These are phyloP conservation scores for Termitomyces sp. DNA, from an alignment of 768 basidiomycete genomes.

Conservation along the genomic window DNA sequence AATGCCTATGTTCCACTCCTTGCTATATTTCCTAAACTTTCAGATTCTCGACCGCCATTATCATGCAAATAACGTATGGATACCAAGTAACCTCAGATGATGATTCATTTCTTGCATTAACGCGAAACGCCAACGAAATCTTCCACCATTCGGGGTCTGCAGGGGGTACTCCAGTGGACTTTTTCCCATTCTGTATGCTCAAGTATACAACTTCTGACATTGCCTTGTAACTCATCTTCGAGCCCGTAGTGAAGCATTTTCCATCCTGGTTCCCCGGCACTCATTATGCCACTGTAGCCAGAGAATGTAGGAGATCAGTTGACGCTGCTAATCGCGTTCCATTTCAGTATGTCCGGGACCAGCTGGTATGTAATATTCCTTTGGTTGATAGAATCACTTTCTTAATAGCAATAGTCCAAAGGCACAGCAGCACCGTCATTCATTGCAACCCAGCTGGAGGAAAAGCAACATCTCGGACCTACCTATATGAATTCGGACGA, in stretches of 20 bases:
- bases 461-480: slow-evolving; percentile 1
- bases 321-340: slow-evolving; percentile 28
- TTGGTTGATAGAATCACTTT: not conserved
- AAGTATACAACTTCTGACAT: slow-evolving; percentile 23
- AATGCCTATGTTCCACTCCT: too few species aligned
- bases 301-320: slow-evolving; percentile 8
- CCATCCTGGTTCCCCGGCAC: slow-evolving; percentile 25
- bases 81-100: slow-evolving; percentile 29
- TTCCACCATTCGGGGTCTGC: slow-evolving; percentile 25
- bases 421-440: slow-evolving; percentile 24
- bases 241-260: not conserved
- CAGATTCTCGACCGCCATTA: slow-evolving; percentile 18
- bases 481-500: not conserved
- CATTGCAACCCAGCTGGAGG: slow-evolving; percentile 16
- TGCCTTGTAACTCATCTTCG: slow-evolving; percentile 15
- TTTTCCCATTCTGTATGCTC: slow-evolving; percentile 29
- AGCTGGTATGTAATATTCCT: slow-evolving; percentile 25
- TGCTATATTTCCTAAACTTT: not conserved
- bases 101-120: slow-evolving; percentile 36
- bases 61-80: slow-evolving; percentile 31
- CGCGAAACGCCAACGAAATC: slow-evolving; percentile 29
- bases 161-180: slow-evolving; percentile 14
- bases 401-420: slow-evolving; percentile 9
- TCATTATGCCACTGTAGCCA: slow-evolving; percentile 20
- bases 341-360: slow-evolving; percentile 27